A percentile compares a stretch with the other conserved stretches of the same genome.
Evolutionary conservation across 768 basidiomycete genomes (phyloP).

Genomic region (Chalciporus sphaerocephalus): DNA sequence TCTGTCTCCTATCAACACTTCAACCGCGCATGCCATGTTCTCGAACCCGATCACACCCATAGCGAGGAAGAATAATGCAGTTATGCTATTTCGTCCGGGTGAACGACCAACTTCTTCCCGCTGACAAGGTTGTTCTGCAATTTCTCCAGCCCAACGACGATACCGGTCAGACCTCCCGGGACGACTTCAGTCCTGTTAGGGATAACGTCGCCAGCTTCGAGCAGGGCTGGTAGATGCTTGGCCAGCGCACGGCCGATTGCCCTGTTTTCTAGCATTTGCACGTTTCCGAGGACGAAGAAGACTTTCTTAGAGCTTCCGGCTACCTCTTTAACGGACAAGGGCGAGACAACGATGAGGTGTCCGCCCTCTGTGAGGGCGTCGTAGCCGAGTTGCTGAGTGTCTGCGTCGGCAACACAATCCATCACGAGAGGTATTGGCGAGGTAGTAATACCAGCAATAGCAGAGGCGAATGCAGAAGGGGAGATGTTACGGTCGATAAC

Average conservation of each 20-base stretch:
- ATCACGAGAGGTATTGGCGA: slow-evolving; percentile 11
- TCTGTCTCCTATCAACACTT: too few relatives aligned
- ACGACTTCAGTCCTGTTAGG: slow-evolving; percentile 27
- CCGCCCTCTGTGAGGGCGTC: slow-evolving; percentile 32
- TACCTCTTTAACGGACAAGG: slow-evolving; percentile 7
- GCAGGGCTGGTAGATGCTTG: slow-evolving; percentile 3
- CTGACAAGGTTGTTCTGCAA: slow-evolving; percentile 37
- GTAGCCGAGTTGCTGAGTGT: slow-evolving; percentile 34
- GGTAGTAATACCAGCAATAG: slow-evolving; percentile 12
- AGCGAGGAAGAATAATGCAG: too few relatives aligned
- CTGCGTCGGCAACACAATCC: slow-evolving; percentile 28
- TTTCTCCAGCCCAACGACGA: slow-evolving; percentile 31
- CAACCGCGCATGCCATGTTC: too few relatives aligned
- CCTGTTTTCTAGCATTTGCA: slow-evolving; percentile 11
- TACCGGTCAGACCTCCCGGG: slow-evolving; percentile 35
- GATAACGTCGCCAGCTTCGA: slow-evolving; percentile 7
- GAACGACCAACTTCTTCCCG: slow-evolving; percentile 27
- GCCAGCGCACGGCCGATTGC: slow-evolving; percentile 14
- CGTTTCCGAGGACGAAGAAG: slow-evolving; percentile 5
- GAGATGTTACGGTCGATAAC: slow-evolving; percentile 30
- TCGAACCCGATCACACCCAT: too few relatives aligned
- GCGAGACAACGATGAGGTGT: slow-evolving; percentile 14
- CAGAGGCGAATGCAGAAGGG: slow-evolving; percentile 4
- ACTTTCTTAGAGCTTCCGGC: slow-evolving; percentile 17
- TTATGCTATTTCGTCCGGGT: slow-evolving; percentile 30